A percentile compares a stretch with the other conserved stretches of the same genome.
These are phyloP conservation scores for Tripterygium wilfordii DNA, from an alignment of 177 flowering plant genomes.

Conservation along the genomic window DNA sequence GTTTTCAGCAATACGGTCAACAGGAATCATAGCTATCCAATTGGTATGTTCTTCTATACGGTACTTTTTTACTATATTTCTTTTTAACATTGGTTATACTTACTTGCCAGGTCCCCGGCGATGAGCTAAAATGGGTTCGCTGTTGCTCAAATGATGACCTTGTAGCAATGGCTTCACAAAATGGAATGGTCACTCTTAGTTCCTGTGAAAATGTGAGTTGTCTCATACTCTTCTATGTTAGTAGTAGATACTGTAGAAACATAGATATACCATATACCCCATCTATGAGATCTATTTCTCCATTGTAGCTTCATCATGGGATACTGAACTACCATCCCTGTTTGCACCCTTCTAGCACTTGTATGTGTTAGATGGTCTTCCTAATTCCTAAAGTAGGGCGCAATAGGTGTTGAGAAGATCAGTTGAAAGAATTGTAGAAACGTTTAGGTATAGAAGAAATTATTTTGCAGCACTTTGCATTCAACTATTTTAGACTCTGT, in stretches of 20 bases:
- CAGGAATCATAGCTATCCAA: conserved; percentile 94
- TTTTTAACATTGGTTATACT: neutral
- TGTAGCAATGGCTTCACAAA: conserved; percentile 91
- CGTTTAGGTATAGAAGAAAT: too few relatives aligned
- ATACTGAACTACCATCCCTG: too few relatives aligned
- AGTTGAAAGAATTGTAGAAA: neutral
- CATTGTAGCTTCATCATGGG: too few relatives aligned
- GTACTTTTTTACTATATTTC: neutral
- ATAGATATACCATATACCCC: too few relatives aligned
- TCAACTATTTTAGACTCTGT: too few relatives aligned
- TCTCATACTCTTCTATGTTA: neutral
- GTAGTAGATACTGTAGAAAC: too few relatives aligned
- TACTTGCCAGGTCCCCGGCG: conserved; percentile 78
- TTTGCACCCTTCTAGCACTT: too few relatives aligned
- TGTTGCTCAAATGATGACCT: conserved; percentile 80
- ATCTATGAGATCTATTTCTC: too few relatives aligned
- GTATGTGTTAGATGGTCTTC: neutral
- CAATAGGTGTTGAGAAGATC: too few relatives aligned
- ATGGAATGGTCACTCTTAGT: conserved; percentile 81
- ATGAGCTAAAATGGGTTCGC: conserved; percentile 96
- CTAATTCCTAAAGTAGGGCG: too few relatives aligned
- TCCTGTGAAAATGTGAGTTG: conserved; percentile 67
- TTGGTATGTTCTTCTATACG: conserved; percentile 44
- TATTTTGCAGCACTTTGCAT: too few relatives aligned
- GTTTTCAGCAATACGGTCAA: conserved; percentile 80